Base-by-base conservation (phyloP, 345 rosid species). In the Atalantia buxifolia region DNA sequence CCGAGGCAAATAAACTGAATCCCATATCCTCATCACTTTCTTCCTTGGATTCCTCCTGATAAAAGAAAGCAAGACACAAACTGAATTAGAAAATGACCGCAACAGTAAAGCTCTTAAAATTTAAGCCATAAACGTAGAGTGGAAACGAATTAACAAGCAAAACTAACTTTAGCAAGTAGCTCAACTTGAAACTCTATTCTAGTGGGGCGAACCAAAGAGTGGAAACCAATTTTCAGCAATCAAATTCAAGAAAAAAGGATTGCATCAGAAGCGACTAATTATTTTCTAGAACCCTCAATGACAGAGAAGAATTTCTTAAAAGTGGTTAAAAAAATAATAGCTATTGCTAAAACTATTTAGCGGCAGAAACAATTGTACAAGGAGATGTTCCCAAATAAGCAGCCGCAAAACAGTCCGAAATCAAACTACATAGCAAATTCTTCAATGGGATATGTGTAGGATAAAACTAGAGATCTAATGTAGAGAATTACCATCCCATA, bases 11-110 rank as follows among this genome's bases (percentile, higher is more conserved):
- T 66, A 80, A 78, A 76, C 79, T 38, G 69, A 83, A 80, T 64
- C 83, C 83, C 83, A 80, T 75, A 10, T 77, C 83, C 6, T 77
- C 86, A 25, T 83, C 81, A 35, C 81, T 83, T 67, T 83, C 81
- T 61, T 79, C 85, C 59, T 78, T 33, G 2, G 77, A 71, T 25
- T 80, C 79, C 56, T 83, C 81, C 86, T 80, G 81, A 19, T 36
- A 56, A 64, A 3, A 56, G 31, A 16, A 45, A 48, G 12, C 27
- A 40, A 16, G 42, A 69, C 31, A 6, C 2, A 24, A 69, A 14
- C 25, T 42, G n/a, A 69, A 69, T 69, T n/a, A 71, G 18, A 71
- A 53, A 22, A 21, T 31, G 24, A 50, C 27, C 12, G 63, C 33
- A 21, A 35, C 12, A 27, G 55, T 9, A 71, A 31, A 28, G 60